A percentile compares a stretch with the other conserved stretches of the same genome.
phyloP scores from a whole-genome alignment of 805 yeast genomes.

The Candida michaelii region DNA sequence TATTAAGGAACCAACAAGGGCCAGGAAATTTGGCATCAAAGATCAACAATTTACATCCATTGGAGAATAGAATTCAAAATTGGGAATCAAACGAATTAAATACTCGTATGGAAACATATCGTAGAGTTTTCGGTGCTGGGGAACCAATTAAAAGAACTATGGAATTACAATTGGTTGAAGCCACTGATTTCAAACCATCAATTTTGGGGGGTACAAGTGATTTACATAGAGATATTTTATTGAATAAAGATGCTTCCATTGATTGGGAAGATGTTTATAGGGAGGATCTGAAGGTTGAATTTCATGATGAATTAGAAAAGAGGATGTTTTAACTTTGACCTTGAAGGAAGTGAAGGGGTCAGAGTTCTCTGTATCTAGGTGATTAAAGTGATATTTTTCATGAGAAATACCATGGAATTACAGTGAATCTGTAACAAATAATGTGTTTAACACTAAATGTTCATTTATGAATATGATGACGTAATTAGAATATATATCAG shows the following conservation, averaged over 20 bases:
- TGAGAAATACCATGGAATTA: no score
- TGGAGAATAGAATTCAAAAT: constrained; percentile 68
- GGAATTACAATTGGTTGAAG: constrained; percentile 77
- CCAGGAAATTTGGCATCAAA: constrained; percentile 59
- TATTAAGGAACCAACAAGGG: constrained; percentile 64
- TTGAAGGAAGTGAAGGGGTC: no score
- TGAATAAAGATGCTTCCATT: constrained; percentile 70
- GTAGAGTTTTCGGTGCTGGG: constrained; percentile 86
- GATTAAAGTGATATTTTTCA: no score
- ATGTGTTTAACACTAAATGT: no score
- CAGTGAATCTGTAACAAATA: no score
- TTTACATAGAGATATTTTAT: constrained; percentile 73
- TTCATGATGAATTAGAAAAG: constrained; percentile 75
- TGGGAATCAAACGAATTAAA: constrained; percentile 82
- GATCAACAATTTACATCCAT: constrained; percentile 79
- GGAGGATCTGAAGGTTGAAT: constrained; percentile 52
- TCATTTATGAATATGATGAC: no score
- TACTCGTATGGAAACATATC: constrained; percentile 70
- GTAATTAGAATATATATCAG: no score
- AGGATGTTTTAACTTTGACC: constrained; percentile 46
- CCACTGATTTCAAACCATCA: constrained; percentile 67
- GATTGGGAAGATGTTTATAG: constrained; percentile 95
- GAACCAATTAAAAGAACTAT: constrained; percentile 90
- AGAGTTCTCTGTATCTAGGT: no score
- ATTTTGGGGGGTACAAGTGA: constrained; percentile 57